Evolutionary conservation across 331 rosid species (phyloP).

Genomic region (Telfairia occidentalis): DNA sequence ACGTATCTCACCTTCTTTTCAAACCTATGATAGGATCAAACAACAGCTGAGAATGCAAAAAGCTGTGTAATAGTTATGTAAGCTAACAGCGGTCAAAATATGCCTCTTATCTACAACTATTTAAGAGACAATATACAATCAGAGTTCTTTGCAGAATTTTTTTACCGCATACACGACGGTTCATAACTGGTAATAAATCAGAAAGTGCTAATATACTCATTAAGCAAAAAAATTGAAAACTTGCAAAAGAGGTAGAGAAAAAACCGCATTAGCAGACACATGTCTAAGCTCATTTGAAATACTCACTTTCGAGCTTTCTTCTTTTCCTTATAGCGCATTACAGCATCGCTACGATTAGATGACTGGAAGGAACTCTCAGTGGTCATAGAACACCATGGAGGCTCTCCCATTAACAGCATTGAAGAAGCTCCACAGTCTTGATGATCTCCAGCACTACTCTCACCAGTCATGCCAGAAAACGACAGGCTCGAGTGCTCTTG

Average conservation of each 20-base stretch:
- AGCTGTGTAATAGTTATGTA: background rate
- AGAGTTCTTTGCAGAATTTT: background rate
- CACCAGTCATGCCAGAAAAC: constrained; percentile 69
- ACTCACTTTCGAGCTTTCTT: constrained; percentile 74
- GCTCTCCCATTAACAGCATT: constrained; percentile 75
- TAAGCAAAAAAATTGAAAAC: background rate
- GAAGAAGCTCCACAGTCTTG: constrained; percentile 88
- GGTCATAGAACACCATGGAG: constrained; percentile 79
- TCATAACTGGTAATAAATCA: background rate
- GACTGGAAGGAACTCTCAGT: constrained; percentile 57
- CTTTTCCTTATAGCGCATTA: constrained; percentile 93
- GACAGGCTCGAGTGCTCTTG: constrained; percentile 63
- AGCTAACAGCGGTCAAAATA: background rate
- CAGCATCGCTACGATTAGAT: constrained; percentile 75
- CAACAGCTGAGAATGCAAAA: background rate
- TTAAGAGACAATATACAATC: background rate
- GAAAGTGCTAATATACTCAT: background rate
- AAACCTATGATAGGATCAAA: constrained; percentile 38
- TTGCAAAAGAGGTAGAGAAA: background rate
- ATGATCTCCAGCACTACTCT: constrained; percentile 51
- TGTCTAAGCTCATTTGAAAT: background rate
- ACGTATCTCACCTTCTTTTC: constrained; percentile 84
- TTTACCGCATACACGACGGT: background rate
- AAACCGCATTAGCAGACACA: background rate
- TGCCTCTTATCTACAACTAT: background rate